Evolutionary conservation across 148 eudicot genomes (phyloP), one percentile per base, ranked within the genome.

Genomic region (Persicaria tinctoria): DNA sequence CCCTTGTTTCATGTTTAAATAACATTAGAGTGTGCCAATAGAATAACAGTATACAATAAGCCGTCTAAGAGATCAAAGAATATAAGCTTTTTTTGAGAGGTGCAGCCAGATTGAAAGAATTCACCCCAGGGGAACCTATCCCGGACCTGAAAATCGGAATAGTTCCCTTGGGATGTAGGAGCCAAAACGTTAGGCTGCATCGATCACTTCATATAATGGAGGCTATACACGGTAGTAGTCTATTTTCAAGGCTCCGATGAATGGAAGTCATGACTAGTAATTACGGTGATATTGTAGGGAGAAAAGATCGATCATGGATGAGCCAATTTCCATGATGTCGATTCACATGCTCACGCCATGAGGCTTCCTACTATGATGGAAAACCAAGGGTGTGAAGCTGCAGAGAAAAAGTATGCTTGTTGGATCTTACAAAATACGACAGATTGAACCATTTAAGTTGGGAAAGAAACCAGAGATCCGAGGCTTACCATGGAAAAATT

Each of bases 401-500:
- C 46, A 64, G 38, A 64, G n/a, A 5, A 38, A 32, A 38, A 38
- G 4, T 3, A 64, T 64, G 46, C n/a, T 64, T 46, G 12, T n/a
- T 64, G 41, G 12, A 64, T 64, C 11, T 23, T 23, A 23, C 27
- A 23, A 23, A 23, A 38, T 14, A 64, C 12, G 27, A 38, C 10
- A 64, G 8, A 38, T 0, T 64, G 38, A 13, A 41, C 18, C 46
- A 64, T 12, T 66, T 13, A 1, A 6, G 4, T 23, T 20, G 38
- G 59, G 10, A 13, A 76, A 12, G 23, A 4, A 14, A 20, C 46
- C 56, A 20, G 9, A 16, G 5, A 56, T 62, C 41, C 32, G 49
- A 73, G 64, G 55, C 77, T 59, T 73, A 78, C 88, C 77, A 16
- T 56, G 47, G 46, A 66, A 46, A 32, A 66, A 3, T 66, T 5